Percentiles rank a stretch among this genome's conserved stretches.
These are phyloP conservation scores for Pythium dissotocum DNA, from an alignment of 352 stramenopile genomes.

Conservation along the genomic window DNA sequence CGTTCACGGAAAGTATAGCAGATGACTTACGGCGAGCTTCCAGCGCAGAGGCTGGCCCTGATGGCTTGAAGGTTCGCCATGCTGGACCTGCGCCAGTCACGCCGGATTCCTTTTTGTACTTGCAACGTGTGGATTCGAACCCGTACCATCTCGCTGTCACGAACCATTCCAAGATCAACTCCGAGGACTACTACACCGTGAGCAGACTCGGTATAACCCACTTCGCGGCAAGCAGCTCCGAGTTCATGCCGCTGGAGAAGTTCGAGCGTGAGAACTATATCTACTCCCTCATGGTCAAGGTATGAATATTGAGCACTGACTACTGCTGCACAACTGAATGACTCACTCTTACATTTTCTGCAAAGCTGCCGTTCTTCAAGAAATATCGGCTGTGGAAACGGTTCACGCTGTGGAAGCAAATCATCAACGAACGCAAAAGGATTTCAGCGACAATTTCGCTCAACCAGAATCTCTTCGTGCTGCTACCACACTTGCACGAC, in stretches of 20 bases:
- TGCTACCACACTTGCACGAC: constrained; percentile 80
- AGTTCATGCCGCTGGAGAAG: constrained; percentile 88
- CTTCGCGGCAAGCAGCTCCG: constrained; percentile 71
- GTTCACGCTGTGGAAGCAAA: constrained; percentile 88
- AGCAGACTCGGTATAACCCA: constrained; percentile 89
- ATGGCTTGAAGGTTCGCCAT: background rate
- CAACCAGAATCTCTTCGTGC: constrained; percentile 85
- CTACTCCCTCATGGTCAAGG: constrained; percentile 79
- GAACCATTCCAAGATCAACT: constrained; percentile 65
- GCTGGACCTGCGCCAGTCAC: constrained; percentile 28
- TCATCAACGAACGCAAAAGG: constrained; percentile 56
- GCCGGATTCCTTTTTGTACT: constrained; percentile 75
- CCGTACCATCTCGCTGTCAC: constrained; percentile 75
- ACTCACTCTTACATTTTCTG: background rate
- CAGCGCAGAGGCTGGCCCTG: background rate
- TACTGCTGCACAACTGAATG: background rate
- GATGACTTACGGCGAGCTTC: constrained; percentile 36
- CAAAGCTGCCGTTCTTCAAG: constrained; percentile 87
- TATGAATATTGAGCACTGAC: constrained; percentile 21
- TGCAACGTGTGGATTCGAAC: constrained; percentile 68
- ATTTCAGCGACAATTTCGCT: constrained; percentile 42
- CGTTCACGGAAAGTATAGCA: constrained; percentile 59
- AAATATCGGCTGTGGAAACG: constrained; percentile 91
- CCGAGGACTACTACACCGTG: constrained; percentile 89
- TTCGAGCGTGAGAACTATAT: constrained; percentile 93